Percentiles rank a stretch among this genome's conserved stretches.
Evolutionary conservation across 1,284 basidiomycete genomes (phyloP).

Genomic region (Porodaedalea pini): DNA sequence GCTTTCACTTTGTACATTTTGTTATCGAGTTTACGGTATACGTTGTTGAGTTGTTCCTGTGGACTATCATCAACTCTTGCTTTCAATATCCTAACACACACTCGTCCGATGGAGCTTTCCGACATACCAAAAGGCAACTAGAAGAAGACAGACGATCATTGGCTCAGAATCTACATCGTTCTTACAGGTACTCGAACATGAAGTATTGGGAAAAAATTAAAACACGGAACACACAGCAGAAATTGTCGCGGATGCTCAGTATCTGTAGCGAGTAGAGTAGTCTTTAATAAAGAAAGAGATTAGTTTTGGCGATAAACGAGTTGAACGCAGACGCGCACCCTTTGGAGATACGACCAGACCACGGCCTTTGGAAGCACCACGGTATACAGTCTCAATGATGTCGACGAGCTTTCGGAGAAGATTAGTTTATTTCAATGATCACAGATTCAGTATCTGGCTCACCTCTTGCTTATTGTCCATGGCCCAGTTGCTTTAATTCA

Average conservation of each 20-base stretch:
- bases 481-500: slow-evolving; percentile 78
- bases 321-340: slow-evolving; percentile 47
- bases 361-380: slow-evolving; percentile 95
- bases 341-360: slow-evolving; percentile 98
- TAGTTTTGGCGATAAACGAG: neutral
- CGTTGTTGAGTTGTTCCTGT: too few species aligned
- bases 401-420: slow-evolving; percentile 75
- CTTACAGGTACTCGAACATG: too few species aligned
- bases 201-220: neutral
- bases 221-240: neutral
- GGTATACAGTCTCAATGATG: slow-evolving; percentile 97
- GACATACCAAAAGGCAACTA: too few species aligned
- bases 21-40: too few species aligned
- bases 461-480: slow-evolving; percentile 98
- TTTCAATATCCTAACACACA: too few species aligned
- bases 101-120: too few species aligned
- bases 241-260: slow-evolving; percentile 37
- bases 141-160: too few species aligned
- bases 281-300: slow-evolving; percentile 42
- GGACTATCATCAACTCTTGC: too few species aligned
- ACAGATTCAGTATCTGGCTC: slow-evolving; percentile 26
- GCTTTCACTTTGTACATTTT: too few species aligned
- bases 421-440: neutral
- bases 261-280: slow-evolving; percentile 82
- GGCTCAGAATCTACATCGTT: too few species aligned